Conservation (phyloP, 441 rosid genomes). For the Raphanus hybrid region DNA sequence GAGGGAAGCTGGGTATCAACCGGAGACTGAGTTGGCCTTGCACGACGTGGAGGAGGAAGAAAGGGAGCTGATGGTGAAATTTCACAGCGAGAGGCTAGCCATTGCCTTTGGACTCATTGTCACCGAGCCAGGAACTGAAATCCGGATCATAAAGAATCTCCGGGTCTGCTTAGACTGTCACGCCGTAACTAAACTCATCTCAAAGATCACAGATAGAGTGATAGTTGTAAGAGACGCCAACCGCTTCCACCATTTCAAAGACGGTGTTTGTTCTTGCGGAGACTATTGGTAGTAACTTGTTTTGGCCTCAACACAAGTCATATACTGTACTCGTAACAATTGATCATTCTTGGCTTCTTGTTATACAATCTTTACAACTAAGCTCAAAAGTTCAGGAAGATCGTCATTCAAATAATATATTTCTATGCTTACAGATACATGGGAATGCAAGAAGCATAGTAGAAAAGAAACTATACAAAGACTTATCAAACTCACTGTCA, state of each 20-base stretch:
- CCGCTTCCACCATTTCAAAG: conserved; percentile 80
- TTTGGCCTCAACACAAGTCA: no score
- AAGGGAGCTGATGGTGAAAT: conserved; percentile 70
- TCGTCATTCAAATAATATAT: conserved; percentile 20
- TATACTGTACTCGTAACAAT: no score
- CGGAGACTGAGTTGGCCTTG: conserved; percentile 64
- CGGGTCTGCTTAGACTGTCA: conserved; percentile 84
- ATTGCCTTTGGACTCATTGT: conserved; percentile 80
- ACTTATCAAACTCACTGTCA: conserved; percentile 9
- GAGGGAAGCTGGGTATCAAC: conserved; percentile 75
- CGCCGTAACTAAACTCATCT: conserved; percentile 70
- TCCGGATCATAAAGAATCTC: conserved; percentile 78
- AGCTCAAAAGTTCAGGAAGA: conserved; percentile 5
- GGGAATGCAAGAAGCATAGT: conserved; percentile 25
- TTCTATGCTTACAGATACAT: conserved; percentile 34
- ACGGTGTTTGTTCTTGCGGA: conserved; percentile 78
- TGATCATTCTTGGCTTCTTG: no score
- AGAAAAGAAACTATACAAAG: conserved; percentile 28
- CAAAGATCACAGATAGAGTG: conserved; percentile 68
- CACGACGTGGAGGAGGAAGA: conserved; percentile 93
- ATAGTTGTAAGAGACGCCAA: conserved; percentile 84
- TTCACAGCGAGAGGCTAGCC: conserved; percentile 84
- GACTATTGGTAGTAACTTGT: conserved; percentile 64
- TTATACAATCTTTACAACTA: neutral
- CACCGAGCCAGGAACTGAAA: conserved; percentile 71